These are phyloP conservation scores for Mycena citricolor DNA, from an alignment of 1,284 basidiomycete species.

Conservation along the genomic window DNA sequence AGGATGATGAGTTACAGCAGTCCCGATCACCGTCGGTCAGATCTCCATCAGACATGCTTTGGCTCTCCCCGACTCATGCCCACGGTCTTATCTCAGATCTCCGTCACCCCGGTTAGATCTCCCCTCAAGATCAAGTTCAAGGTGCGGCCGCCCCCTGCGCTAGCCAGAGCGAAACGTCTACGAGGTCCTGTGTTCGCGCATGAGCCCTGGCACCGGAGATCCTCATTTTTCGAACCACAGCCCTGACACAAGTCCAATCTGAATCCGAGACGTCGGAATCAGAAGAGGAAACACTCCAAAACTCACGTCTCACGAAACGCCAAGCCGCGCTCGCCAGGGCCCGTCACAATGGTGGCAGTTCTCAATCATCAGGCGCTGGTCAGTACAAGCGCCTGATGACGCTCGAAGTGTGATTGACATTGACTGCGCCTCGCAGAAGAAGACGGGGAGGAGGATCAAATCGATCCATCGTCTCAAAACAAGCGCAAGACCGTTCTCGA, in stretches of 20 bases:
- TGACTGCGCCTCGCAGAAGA: neutral
- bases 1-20: slow-evolving; percentile 20
- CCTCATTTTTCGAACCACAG: neutral
- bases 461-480: slow-evolving; percentile 5
- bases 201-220: slow-evolving; percentile 12
- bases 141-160: slow-evolving; percentile 5
- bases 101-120: slow-evolving; percentile 2
- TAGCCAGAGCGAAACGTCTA: slow-evolving; percentile 9
- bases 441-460: slow-evolving; percentile 11
- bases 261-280: slow-evolving; percentile 15
- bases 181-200: slow-evolving; percentile 4
- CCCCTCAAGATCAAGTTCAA: slow-evolving; percentile 20
- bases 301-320: slow-evolving; percentile 22
- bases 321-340: slow-evolving; percentile 20
- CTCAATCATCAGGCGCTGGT: slow-evolving; percentile 19
- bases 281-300: slow-evolving; percentile 21
- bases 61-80: neutral
- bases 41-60: neutral
- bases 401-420: slow-evolving; percentile 3
- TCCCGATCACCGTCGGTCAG: slow-evolving; percentile 19
- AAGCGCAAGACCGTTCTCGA: slow-evolving; percentile 48
- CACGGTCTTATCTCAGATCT: neutral
- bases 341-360: slow-evolving; percentile 10
- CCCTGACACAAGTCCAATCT: slow-evolving; percentile 12
- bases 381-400: neutral